Base-by-base conservation (phyloP, 768 basidiomycete genomes). In the Gymnopilus junonius region DNA sequence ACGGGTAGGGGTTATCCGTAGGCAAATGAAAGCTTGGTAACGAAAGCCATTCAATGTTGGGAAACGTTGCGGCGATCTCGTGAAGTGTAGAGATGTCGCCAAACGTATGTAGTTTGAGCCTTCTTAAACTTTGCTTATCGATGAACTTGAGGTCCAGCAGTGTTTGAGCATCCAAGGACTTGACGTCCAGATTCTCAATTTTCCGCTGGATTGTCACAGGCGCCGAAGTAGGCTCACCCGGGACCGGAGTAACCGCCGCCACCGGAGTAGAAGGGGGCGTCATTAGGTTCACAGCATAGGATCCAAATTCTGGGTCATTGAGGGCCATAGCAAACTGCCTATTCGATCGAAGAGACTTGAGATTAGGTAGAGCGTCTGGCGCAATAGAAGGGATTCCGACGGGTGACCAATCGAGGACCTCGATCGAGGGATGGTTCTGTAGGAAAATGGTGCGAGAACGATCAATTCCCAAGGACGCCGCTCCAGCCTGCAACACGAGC, bases 361-460 rank as follows among this genome's bases (percentile, higher is more conserved):
- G 71, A 51, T 75, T 77, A 6, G 82, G 83, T 4, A 85, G 76
- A 8, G 67, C 62, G n/a, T 75, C 75, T 0, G 76, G 70, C 1
- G 77, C 67, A 12, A 83, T 62, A 15, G 64, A 58, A n/a, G 78
- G 69, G 20, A 69, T 71, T 25, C 74, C 74, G 1, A 80, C 69
- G 2, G 83, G 81, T n/a, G 73, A 75, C 83, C 83, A 85, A 29
- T 70, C 71, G 4, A 85, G 76, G 15, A 80, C 80, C 62, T 83
- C 80, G 43, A 85, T 74, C 1, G 74, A 74, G 3, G 82, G 77
- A 64, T 85, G 82, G n/a, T 74, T 75, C 58, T 79, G 71, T 11
- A 85, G 71, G 63, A 85, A 85, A 23, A 64, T 68, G 42, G 73
- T 69, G 12, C 77, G 74, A 45, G 78, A 75, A 14, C 73, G 66